Percentiles rank a stretch among this genome's conserved stretches.
These are phyloP conservation scores for Solanum etuberosum DNA, from an alignment of 257 asterid genomes.

Conservation along the genomic window DNA sequence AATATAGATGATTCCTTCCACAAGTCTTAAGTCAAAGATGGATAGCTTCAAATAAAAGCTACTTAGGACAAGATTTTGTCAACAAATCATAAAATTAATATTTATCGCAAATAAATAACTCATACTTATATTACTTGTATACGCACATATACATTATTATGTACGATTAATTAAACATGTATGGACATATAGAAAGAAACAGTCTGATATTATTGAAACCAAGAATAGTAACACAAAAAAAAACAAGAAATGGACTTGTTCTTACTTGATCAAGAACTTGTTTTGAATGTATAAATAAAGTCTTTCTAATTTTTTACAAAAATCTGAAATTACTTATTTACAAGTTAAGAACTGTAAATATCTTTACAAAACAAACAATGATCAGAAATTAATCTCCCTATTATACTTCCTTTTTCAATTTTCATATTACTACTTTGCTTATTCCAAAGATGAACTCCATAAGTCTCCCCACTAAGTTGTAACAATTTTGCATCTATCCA, in stretches of 20 bases:
- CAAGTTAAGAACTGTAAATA: neutral
- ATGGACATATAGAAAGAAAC: neutral
- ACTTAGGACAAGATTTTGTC: neutral
- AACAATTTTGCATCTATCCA: slow-evolving; percentile 42
- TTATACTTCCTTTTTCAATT: slow-evolving; percentile 66
- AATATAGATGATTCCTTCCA: slow-evolving; percentile 1
- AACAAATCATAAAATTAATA: no score
- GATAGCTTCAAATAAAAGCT: slow-evolving; percentile 5
- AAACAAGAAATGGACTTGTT: neutral
- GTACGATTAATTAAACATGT: neutral
- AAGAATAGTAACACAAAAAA: neutral
- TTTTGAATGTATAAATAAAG: neutral
- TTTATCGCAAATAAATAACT: no score
- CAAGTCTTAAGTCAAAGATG: slow-evolving; percentile 3
- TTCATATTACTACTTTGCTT: slow-evolving; percentile 25
- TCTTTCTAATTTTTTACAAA: neutral
- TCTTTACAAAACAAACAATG: slow-evolving; percentile 49
- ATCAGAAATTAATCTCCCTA: slow-evolving; percentile 38
- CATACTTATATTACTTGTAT: no score
- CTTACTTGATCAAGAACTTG: neutral
- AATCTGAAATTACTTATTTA: neutral
- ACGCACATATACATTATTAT: no score
- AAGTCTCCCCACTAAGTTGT: slow-evolving; percentile 24
- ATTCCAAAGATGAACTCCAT: slow-evolving; percentile 80
- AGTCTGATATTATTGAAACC: neutral